Conservation (phyloP, 2,329 filamentous ascomycete species). For the Phyllosticta citrichinensis region DNA sequence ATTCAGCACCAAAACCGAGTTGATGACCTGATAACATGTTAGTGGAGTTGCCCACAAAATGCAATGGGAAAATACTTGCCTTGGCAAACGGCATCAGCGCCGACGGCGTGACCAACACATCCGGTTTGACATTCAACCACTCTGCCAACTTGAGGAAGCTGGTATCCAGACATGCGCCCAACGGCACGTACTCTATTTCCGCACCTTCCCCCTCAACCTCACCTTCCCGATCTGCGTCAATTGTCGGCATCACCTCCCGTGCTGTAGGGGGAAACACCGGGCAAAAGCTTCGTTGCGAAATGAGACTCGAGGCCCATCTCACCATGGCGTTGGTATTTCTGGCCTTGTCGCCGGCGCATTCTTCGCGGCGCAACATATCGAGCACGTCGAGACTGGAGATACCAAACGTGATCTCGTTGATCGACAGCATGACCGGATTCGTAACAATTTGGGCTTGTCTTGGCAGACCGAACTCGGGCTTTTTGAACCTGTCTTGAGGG, state of each 20-base stretch:
- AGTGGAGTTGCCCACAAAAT: not conserved
- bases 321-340: constrained; percentile 53
- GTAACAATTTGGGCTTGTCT: constrained; percentile 69
- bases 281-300: constrained; percentile 86
- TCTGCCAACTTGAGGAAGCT: constrained; percentile 82
- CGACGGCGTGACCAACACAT: constrained; percentile 76
- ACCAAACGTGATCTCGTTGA: constrained; percentile 80
- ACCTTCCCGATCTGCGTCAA: constrained; percentile 32
- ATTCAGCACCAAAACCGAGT: constrained; percentile 83
- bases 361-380: constrained; percentile 69
- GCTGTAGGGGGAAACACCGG: constrained; percentile 77
- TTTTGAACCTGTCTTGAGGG: constrained; percentile 65
- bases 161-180: constrained; percentile 71
- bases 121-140: constrained; percentile 76
- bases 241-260: constrained; percentile 51
- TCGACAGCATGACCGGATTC: constrained; percentile 78
- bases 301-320: constrained; percentile 63
- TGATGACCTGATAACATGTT: constrained; percentile 58
- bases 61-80: constrained; percentile 41
- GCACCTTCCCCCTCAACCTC: constrained; percentile 42
- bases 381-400: constrained; percentile 77
- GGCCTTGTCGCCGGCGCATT: constrained; percentile 50
- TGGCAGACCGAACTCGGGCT: constrained; percentile 63
- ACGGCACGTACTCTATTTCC: constrained; percentile 28
- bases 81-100: constrained; percentile 78